Evolutionary conservation across 345 rosid genomes (phyloP).

Genomic region (Trapa bicornis): DNA sequence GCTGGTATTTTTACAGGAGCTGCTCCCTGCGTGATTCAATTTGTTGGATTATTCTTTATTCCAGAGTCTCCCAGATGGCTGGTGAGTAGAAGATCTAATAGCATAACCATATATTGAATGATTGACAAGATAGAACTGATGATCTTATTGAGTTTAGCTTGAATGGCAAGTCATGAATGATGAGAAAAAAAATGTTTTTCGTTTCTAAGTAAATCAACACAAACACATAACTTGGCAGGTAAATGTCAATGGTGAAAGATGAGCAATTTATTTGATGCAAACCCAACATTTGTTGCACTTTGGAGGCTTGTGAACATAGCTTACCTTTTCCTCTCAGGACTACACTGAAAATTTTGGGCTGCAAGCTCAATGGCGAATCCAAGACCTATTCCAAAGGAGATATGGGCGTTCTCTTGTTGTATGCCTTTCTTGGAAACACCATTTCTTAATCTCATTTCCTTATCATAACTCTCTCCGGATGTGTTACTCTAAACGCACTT

Average conservation of each 20-base stretch:
- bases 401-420: slow-evolving; percentile 28
- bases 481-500: not conserved
- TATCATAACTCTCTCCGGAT: not conserved
- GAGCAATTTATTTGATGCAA: not conserved
- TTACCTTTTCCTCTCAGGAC: slow-evolving; percentile 12
- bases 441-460: not conserved
- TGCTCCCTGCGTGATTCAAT: slow-evolving; percentile 21
- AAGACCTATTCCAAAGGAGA: slow-evolving; percentile 24
- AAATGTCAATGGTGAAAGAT: slow-evolving; percentile 20
- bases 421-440: not conserved
- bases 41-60: slow-evolving; percentile 25
- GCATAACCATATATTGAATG: too few species aligned
- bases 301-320: not conserved
- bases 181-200: too few species aligned
- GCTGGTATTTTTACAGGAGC: slow-evolving; percentile 14
- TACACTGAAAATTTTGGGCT: slow-evolving; percentile 19
- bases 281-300: not conserved
- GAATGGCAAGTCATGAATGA: too few species aligned
- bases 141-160: too few species aligned
- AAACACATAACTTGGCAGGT: slow-evolving; percentile 18
- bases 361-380: slow-evolving; percentile 17
- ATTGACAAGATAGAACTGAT: too few species aligned
- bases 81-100: slow-evolving; percentile 12
- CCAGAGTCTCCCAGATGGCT: slow-evolving; percentile 50
- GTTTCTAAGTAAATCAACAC: too few species aligned